Evolutionary conservation across 1,139 yeast species (phyloP).

Genomic region (Pneumocystis wakefieldiae): DNA sequence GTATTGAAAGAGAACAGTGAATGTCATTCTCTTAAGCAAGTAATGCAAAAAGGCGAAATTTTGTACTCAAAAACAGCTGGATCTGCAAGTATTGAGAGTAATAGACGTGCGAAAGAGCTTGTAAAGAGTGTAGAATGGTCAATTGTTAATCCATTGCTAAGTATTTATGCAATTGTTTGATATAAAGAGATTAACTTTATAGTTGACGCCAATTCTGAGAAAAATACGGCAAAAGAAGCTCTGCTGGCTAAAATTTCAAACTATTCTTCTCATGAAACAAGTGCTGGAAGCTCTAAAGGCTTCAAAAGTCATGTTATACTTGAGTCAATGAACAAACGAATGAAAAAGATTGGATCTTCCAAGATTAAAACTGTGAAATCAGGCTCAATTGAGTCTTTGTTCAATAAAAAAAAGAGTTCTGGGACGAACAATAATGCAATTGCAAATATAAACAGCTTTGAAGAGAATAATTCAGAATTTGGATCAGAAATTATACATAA

Average conservation of each 20-base stretch:
- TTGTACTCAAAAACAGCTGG: slow-evolving; percentile 73
- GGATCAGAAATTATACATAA: slow-evolving; percentile 15
- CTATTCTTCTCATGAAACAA: slow-evolving; percentile 68
- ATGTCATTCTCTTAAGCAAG: slow-evolving; percentile 46
- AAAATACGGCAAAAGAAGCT: slow-evolving; percentile 35
- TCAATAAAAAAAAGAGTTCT: slow-evolving; percentile 61
- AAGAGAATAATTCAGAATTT: slow-evolving; percentile 19
- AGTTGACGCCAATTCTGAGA: slow-evolving; percentile 12
- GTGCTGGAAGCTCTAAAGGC: slow-evolving; percentile 53
- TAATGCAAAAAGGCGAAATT: slow-evolving; percentile 75
- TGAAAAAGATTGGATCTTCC: slow-evolving; percentile 61
- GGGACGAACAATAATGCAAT: slow-evolving; percentile 23
- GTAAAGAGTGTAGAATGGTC: slow-evolving; percentile 74
- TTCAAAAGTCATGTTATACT: slow-evolving; percentile 56
- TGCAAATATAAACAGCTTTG: slow-evolving; percentile 20
- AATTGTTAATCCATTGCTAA: slow-evolving; percentile 65
- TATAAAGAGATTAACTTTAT: neutral
- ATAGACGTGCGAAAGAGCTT: slow-evolving; percentile 71
- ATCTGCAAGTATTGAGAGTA: slow-evolving; percentile 71
- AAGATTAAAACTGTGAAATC: slow-evolving; percentile 1
- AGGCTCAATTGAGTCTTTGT: slow-evolving; percentile 27
- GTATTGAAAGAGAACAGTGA: slow-evolving; percentile 56
- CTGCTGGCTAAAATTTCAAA: slow-evolving; percentile 58
- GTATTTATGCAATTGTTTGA: slow-evolving; percentile 28
- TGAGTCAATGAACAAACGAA: slow-evolving; percentile 69